A percentile compares a stretch with the other conserved stretches of the same genome.
These are phyloP conservation scores for Omphalotus guepiniiformis DNA, from an alignment of 768 basidiomycete genomes.

Conservation along the genomic window DNA sequence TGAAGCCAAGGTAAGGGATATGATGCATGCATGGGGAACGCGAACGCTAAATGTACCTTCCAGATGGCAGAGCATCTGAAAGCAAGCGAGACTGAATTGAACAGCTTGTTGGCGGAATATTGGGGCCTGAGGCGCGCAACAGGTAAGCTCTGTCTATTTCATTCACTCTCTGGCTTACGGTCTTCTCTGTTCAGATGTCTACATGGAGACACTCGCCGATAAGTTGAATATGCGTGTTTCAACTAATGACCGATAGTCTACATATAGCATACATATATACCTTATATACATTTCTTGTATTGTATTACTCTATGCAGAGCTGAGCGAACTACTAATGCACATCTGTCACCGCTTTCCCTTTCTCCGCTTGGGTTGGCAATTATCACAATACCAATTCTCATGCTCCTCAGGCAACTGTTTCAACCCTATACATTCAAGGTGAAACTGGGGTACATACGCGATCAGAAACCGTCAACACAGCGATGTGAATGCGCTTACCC, in stretches of 20 bases:
- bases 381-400: constrained; percentile 6
- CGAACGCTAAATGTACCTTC: too few relatives aligned
- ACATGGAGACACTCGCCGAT: constrained; percentile 83
- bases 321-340: too few relatives aligned
- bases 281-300: too few relatives aligned
- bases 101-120: constrained; percentile 78
- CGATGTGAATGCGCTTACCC: neutral
- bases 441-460: neutral
- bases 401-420: neutral
- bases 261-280: too few relatives aligned
- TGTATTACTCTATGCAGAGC: too few relatives aligned
- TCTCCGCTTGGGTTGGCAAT: neutral
- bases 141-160: constrained; percentile 36
- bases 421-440: constrained; percentile 1
- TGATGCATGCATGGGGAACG: too few relatives aligned
- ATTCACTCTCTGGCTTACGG: neutral
- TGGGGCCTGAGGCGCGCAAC: constrained; percentile 76
- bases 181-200: constrained; percentile 50
- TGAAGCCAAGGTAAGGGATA: constrained; percentile 55
- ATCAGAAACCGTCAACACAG: neutral
- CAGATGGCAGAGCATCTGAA: constrained; percentile 78
- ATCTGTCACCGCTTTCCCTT: too few relatives aligned
- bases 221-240: constrained; percentile 77
- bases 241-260: too few relatives aligned
- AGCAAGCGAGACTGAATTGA: constrained; percentile 73